Evolutionary conservation across 768 basidiomycete species (phyloP).

Genomic region (Xerocomellus chrysenteron): DNA sequence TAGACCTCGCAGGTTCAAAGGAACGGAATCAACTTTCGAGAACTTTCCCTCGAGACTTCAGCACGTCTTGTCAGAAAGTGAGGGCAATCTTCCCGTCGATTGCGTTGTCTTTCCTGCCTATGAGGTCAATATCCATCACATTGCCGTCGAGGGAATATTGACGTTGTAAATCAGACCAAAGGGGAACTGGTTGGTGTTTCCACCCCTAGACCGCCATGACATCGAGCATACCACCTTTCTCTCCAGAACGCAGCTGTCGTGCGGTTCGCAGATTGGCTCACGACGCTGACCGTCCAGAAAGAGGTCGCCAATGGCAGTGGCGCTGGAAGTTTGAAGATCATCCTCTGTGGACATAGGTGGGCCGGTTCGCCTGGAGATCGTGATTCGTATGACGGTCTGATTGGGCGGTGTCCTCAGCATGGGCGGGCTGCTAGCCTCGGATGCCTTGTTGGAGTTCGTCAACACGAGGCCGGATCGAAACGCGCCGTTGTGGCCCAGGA

Average conservation of each 20-base stretch:
- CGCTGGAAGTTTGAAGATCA: slow-evolving; percentile 68
- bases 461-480: slow-evolving; percentile 60
- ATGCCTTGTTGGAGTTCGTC: slow-evolving; percentile 73
- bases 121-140: slow-evolving; percentile 50
- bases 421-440: slow-evolving; percentile 89
- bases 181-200: slow-evolving; percentile 71
- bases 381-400: not conserved
- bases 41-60: slow-evolving; percentile 78
- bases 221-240: not conserved
- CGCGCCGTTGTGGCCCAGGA: slow-evolving; percentile 83
- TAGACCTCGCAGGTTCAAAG: slow-evolving; percentile 44
- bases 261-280: slow-evolving; percentile 90
- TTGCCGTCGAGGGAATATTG: slow-evolving; percentile 5
- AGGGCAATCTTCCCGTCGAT: slow-evolving; percentile 58
- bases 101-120: slow-evolving; percentile 87
- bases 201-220: not conserved
- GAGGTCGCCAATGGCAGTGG: slow-evolving; percentile 81
- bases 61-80: slow-evolving; percentile 70
- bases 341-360: slow-evolving; percentile 88
- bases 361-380: slow-evolving; percentile 9
- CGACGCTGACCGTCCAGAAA: slow-evolving; percentile 79
- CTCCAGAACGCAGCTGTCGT: slow-evolving; percentile 74
- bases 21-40: slow-evolving; percentile 68
- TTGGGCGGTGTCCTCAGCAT: slow-evolving; percentile 53
- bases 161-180: slow-evolving; percentile 62